Evolutionary conservation across 495 filamentous ascomycete genomes (phyloP), one percentile per base, ranked within the genome.

Genomic region (Aspergillus wentii): DNA sequence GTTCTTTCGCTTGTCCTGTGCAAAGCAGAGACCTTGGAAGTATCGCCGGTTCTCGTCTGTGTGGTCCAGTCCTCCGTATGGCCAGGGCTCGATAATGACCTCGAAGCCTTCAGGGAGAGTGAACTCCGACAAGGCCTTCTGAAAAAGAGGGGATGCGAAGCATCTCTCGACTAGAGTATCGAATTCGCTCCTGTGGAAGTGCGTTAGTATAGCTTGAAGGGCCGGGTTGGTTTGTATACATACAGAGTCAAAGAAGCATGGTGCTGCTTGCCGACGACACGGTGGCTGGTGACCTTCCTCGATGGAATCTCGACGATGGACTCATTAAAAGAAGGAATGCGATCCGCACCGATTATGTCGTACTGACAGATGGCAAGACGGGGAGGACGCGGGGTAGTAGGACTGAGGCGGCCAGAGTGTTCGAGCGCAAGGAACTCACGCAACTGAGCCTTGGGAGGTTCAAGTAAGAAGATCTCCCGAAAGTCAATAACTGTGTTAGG

Each of bases 51-150:
- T 71, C 22, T 79, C 75, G 22, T 76, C 69, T 8, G 60, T 62
- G 15, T 60, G 44, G 38, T 83, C 79, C 23, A 73, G 66, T 2
- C 79, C 77, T 8, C 81, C 82, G 52, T 83, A 85, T 4, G 79
- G 80, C 79, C 80, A 85, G 14, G 79, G 81, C 62, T 84, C 81
- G 50, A 83, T 82, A 37, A 81, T 69, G 23, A 85, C 63, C 38
- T 71, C 68, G 34, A 83, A 79, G 27, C 76, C 74, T 22, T 77
- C 66, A 5, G 83, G 83, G 4, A 88, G 57, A 15, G 69, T 58
- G 41, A 86, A 75, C 28, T 81, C 75, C 4, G 71, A 57, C 7
- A 85, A 52, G 13, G 76, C 80, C 28, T 72, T 38, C 52, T 82
- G 62, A 52, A 83, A 86, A 29, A 83, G 49, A 0, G 74, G 69